phyloP scores from a whole-genome alignment of 2,329 filamentous ascomycete genomes.

The Verticillium dahliae region DNA sequence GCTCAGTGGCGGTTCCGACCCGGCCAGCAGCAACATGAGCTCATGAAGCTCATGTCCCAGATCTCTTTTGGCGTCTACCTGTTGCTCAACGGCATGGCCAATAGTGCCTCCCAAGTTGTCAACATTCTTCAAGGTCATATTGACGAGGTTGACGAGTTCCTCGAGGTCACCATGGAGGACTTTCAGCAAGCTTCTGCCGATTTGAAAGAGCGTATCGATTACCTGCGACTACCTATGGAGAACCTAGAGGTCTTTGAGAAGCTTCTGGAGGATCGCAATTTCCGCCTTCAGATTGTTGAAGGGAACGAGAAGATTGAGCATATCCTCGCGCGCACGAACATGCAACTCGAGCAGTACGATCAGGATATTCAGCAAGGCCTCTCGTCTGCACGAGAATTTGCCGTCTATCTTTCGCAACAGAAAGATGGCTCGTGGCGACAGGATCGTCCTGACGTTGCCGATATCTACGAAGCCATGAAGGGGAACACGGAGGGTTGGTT shows the following conservation, averaged over 20 bases:
- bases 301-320: constrained; percentile 90
- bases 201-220: constrained; percentile 71
- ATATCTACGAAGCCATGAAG: constrained; percentile 84
- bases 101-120: constrained; percentile 82
- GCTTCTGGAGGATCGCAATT: constrained; percentile 79
- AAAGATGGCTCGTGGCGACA: constrained; percentile 53
- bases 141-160: constrained; percentile 86
- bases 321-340: constrained; percentile 73
- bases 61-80: constrained; percentile 92
- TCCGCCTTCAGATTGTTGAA: constrained; percentile 73
- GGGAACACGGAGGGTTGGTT: constrained; percentile 90
- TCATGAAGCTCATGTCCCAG: constrained; percentile 86
- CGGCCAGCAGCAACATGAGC: constrained; percentile 74
- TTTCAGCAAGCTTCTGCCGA: constrained; percentile 73
- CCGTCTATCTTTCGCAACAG: constrained; percentile 65
- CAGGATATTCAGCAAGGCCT: constrained; percentile 75
- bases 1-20: constrained; percentile 70
- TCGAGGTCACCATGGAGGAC: constrained; percentile 81
- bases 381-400: constrained; percentile 69
- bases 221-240: constrained; percentile 74
- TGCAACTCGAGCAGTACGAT: constrained; percentile 68
- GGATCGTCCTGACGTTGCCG: constrained; percentile 56
- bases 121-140: constrained; percentile 87
- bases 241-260: constrained; percentile 78
- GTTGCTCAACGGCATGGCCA: constrained; percentile 76